Evolutionary conservation across 1,284 basidiomycete genomes (phyloP).

Genomic region (Sanghuangporus sanghuang): DNA sequence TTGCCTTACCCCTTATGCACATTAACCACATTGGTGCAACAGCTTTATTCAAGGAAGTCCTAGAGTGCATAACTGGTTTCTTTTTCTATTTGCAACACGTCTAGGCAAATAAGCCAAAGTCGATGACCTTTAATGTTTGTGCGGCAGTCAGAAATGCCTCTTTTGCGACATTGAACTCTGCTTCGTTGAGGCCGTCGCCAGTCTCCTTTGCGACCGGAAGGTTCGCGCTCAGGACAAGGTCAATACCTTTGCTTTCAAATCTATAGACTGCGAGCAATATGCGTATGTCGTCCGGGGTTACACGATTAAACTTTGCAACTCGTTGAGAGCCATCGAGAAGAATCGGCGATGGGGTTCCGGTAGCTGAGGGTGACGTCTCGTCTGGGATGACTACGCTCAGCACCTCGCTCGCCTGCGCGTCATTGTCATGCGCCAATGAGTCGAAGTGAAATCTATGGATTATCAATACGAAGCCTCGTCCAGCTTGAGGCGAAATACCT

Average conservation of each 20-base stretch:
- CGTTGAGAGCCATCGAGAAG: constrained; percentile 65
- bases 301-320: constrained; percentile 74
- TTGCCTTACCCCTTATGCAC: background rate
- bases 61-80: background rate
- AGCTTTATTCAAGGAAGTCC: background rate
- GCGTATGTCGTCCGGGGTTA: constrained; percentile 58
- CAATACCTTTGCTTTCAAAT: constrained; percentile 61
- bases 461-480: constrained; percentile 18
- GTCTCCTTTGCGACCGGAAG: constrained; percentile 51
- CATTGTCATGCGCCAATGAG: constrained; percentile 90
- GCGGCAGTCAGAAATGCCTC: constrained; percentile 55
- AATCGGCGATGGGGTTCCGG: constrained; percentile 54
- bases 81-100: background rate
- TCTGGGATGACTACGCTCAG: constrained; percentile 31
- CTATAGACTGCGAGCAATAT: constrained; percentile 80
- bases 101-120: constrained; percentile 66
- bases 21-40: background rate
- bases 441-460: constrained; percentile 82
- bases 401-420: constrained; percentile 52
- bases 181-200: constrained; percentile 36
- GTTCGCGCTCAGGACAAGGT: constrained; percentile 81
- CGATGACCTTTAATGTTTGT: constrained; percentile 59
- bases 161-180: constrained; percentile 35
- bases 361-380: constrained; percentile 18
- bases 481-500: constrained; percentile 23